A percentile compares a stretch with the other conserved stretches of the same genome.
These are phyloP conservation scores for Lolium perenne DNA, from an alignment of 176 grass and related monocot species.

Conservation along the genomic window DNA sequence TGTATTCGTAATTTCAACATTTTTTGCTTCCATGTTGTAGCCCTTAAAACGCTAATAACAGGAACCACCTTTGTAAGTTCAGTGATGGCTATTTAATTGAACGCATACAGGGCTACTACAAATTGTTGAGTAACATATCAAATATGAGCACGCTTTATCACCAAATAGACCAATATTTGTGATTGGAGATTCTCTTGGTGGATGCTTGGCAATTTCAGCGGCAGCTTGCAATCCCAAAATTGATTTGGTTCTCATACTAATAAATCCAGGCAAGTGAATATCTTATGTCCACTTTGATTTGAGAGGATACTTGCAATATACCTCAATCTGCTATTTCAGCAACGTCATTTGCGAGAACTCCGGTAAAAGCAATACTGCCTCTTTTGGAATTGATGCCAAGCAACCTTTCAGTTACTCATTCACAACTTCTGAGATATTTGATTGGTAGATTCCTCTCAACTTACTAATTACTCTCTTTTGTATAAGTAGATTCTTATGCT, in stretches of 20 bases:
- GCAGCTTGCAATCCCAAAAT: conserved; percentile 67
- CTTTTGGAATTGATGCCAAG: conserved; percentile 71
- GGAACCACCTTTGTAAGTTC: background rate
- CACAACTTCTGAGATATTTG: conserved; percentile 64
- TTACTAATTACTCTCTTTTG: background rate
- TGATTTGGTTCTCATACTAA: conserved; percentile 71
- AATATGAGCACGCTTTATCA: conserved; percentile 58
- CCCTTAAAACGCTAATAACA: background rate
- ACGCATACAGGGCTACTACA: conserved; percentile 53
- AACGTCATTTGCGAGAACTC: conserved; percentile 65
- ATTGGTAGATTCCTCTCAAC: conserved; percentile 58
- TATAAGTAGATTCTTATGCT: background rate
- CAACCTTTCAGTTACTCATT: conserved; percentile 56
- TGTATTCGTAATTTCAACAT: too few relatives aligned
- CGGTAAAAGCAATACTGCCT: conserved; percentile 60
- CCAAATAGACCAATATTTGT: conserved; percentile 69
- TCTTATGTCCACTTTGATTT: background rate
- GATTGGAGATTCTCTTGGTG: conserved; percentile 72
- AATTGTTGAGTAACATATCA: conserved; percentile 51
- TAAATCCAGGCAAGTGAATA: conserved; percentile 89
- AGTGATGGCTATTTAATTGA: background rate
- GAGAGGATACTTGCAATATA: background rate
- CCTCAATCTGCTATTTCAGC: conserved; percentile 33
- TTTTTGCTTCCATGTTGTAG: background rate
- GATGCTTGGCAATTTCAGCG: conserved; percentile 70